These are phyloP conservation scores for Closterium sp. DNA, from an alignment of 139 green algal genomes.

Conservation along the genomic window DNA sequence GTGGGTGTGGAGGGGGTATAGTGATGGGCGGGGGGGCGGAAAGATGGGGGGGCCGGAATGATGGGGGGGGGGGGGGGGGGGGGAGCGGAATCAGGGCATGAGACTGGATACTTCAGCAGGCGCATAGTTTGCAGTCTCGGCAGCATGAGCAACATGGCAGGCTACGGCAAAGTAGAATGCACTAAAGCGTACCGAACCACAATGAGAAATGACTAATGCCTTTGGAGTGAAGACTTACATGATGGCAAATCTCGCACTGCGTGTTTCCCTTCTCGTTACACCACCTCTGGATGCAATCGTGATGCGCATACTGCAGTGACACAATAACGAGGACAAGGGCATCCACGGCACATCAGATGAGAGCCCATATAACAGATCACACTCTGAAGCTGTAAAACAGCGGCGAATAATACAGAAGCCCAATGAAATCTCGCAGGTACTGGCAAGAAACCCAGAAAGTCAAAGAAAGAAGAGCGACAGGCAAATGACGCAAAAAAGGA, in stretches of 20 bases:
- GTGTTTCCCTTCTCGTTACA: constrained; percentile 35
- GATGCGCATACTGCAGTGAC: constrained; percentile 31
- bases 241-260: constrained; percentile 29
- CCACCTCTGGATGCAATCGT: constrained; percentile 38
- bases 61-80: no score
- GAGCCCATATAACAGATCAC: neutral
- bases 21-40: no score
- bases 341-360: neutral
- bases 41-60: neutral
- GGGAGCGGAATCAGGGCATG: no score
- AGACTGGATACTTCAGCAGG: no score
- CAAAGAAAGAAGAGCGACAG: no score
- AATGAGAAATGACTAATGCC: no score
- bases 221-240: neutral
- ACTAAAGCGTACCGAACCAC: neutral
- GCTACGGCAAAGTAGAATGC: neutral
- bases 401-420: no score
- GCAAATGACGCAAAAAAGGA: no score
- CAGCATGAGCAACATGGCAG: neutral
- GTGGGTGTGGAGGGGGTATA: neutral
- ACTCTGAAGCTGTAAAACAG: no score
- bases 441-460: no score
- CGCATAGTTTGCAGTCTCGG: neutral
- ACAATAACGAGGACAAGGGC: neutral
- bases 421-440: no score